phyloP scores from a whole-genome alignment of 352 stramenopile species.

The Phytophthora constricta region DNA sequence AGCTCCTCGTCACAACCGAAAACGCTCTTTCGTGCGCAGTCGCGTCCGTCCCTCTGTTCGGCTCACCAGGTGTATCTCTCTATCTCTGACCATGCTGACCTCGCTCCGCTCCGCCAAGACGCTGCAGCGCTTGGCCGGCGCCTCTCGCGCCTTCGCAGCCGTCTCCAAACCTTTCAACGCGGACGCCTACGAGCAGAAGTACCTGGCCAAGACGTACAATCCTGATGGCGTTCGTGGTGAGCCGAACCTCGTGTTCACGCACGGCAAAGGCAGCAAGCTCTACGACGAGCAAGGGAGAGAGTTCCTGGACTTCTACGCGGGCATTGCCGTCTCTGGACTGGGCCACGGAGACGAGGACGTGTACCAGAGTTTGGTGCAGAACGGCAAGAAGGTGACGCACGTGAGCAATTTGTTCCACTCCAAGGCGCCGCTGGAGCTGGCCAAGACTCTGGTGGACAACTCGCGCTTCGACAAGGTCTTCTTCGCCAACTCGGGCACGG shows the following conservation, averaged over 20 bases:
- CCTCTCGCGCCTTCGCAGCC: constrained; percentile 37
- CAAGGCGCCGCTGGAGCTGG: constrained; percentile 92
- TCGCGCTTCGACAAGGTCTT: constrained; percentile 98
- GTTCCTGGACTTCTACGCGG: constrained; percentile 95
- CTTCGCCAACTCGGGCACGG: constrained; percentile 97
- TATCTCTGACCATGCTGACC: constrained; percentile 29
- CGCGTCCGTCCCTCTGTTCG: too few species aligned
- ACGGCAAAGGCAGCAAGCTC: constrained; percentile 92
- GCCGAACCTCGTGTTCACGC: constrained; percentile 74
- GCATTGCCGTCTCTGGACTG: constrained; percentile 90
- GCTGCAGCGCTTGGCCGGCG: constrained; percentile 19
- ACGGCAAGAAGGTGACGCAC: constrained; percentile 91
- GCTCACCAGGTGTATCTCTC: too few species aligned
- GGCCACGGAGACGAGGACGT: constrained; percentile 92
- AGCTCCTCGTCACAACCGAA: constrained; percentile 23
- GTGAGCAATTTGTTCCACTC: constrained; percentile 98
- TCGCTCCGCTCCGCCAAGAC: constrained; percentile 24
- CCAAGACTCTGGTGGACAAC: constrained; percentile 95
- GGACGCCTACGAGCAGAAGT: constrained; percentile 81
- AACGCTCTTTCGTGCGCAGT: constrained; percentile 20
- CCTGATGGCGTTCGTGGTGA: constrained; percentile 72
- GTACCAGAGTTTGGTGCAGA: constrained; percentile 71
- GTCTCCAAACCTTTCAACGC: constrained; percentile 48
- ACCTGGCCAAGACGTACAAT: constrained; percentile 88
- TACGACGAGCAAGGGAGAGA: constrained; percentile 86